Percentiles rank a stretch among this genome's conserved stretches.
Conservation (phyloP, 2,329 filamentous ascomycete genomes). For the Knufia petricola region DNA sequence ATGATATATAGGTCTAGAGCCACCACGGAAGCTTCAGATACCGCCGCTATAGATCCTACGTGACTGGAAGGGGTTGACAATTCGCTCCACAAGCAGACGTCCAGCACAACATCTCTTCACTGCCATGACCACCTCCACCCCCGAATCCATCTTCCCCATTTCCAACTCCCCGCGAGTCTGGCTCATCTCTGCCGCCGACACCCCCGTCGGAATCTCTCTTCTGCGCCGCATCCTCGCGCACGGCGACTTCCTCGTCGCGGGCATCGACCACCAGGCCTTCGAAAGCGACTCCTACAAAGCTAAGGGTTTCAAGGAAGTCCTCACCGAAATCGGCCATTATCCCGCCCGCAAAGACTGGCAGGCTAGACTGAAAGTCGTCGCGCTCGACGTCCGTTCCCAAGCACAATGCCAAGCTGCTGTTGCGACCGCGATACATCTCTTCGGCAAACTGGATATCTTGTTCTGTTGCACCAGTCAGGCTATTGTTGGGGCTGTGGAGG, state of each 20-base stretch:
- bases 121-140: too few relatives aligned
- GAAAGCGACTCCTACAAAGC: slow-evolving; percentile 63
- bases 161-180: slow-evolving; percentile 70
- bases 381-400: slow-evolving; percentile 39
- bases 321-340: slow-evolving; percentile 49
- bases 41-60: too few relatives aligned
- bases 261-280: slow-evolving; percentile 67
- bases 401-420: slow-evolving; percentile 64
- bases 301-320: slow-evolving; percentile 68
- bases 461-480: slow-evolving; percentile 85
- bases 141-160: slow-evolving; percentile 38
- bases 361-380: slow-evolving; percentile 59
- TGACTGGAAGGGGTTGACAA: too few relatives aligned
- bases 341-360: slow-evolving; percentile 58
- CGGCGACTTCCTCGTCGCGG: slow-evolving; percentile 82
- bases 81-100: too few relatives aligned
- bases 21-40: too few relatives aligned
- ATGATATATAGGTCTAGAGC: too few relatives aligned
- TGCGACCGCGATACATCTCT: slow-evolving; percentile 73
- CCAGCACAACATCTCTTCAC: too few relatives aligned
- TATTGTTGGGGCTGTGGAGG: slow-evolving; percentile 83
- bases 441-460: slow-evolving; percentile 80
- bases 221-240: slow-evolving; percentile 75
- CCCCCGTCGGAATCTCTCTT: slow-evolving; percentile 73
- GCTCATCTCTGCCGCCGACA: slow-evolving; percentile 81